Conservation (phyloP, 176 grass and related monocot species). For the Microstegium vimineum region DNA sequence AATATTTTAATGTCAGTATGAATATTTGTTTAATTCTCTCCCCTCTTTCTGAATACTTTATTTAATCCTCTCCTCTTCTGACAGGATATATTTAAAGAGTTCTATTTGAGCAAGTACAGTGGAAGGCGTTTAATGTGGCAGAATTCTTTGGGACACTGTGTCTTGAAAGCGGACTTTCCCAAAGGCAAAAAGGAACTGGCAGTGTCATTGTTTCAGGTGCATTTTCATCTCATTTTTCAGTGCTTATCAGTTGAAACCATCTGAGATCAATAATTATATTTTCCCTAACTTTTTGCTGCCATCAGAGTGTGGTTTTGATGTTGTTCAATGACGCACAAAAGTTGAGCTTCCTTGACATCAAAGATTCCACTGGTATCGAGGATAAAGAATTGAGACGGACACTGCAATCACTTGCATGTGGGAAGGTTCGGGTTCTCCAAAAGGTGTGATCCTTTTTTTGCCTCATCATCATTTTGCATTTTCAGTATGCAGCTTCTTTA, state of each 20-base stretch:
- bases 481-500: conserved; percentile 16
- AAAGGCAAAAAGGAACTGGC: conserved; percentile 99
- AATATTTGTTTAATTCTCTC: not conserved
- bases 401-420: conserved; percentile 96
- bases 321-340: conserved; percentile 96
- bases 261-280: not conserved
- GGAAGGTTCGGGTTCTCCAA: conserved; percentile 95
- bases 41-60: not conserved
- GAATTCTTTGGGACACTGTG: conserved; percentile 98
- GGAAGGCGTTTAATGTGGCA: conserved; percentile 99
- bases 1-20: conserved; percentile 16
- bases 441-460: conserved; percentile 56
- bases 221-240: not conserved
- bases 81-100: conserved; percentile 99
- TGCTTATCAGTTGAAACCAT: conserved; percentile 21
- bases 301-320: conserved; percentile 92
- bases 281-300: conserved; percentile 13
- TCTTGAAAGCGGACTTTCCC: conserved; percentile 92
- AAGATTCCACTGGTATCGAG: conserved; percentile 89
- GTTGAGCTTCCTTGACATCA: conserved; percentile 86
- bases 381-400: conserved; percentile 99
- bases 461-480: conserved; percentile 23
- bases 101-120: conserved; percentile 99
- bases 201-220: conserved; percentile 98
- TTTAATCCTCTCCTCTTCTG: conserved; percentile 1